Evolutionary conservation across 495 filamentous ascomycete genomes (phyloP), one percentile per base, ranked within the genome.

Genomic region (Lophiostoma macrostomum): DNA sequence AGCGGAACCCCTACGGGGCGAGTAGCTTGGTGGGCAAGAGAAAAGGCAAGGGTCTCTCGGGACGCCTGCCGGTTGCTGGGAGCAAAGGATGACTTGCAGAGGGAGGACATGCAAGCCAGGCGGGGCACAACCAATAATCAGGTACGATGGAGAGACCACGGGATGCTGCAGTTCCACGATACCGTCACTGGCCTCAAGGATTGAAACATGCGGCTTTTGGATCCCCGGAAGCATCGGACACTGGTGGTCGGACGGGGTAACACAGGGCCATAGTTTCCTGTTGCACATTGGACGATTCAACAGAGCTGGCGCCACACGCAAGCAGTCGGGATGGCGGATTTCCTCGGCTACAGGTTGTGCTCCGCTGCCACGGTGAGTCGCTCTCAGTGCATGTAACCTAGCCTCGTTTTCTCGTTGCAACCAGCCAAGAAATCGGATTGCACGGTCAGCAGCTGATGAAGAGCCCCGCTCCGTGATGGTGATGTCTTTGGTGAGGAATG

Each of bases 1-100:
- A 46, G 54, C 42, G 60, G 16, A 14, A 25, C 32, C 12, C 27
- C 12, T 53, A 51, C 46, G 49, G 40, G 40, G 23, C 50, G 36
- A 58, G 48, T 52, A 45, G 49, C 18, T 29, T 38, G 8, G 53
- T 39, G 10, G 19, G 40, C 20, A 58, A 50, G 31, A 28, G 13
- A 19, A 64, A 59, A 42, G 56, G 60, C 47, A 64, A 64, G 60
- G 60, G 56, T 36, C 36, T 41, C 11, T 46, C 56, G 50, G 48
- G 50, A 48, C 35, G 51, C 14, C 38, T 52, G 51, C 45, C 55
- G 36, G 50, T 50, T 40, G 44, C 23, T 58, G 59, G 53, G 28
- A 58, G 20, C 54, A 63, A 63, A 58, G 60, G 44, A 63, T 63
- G 60, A 63, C 54, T 55, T 58, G 60, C 60, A 53, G 46, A 45